Percentiles rank a stretch among this genome's conserved stretches.
Conservation (phyloP, 169 alveolate species). For the Pseudocohnilembus persalinus region DNA sequence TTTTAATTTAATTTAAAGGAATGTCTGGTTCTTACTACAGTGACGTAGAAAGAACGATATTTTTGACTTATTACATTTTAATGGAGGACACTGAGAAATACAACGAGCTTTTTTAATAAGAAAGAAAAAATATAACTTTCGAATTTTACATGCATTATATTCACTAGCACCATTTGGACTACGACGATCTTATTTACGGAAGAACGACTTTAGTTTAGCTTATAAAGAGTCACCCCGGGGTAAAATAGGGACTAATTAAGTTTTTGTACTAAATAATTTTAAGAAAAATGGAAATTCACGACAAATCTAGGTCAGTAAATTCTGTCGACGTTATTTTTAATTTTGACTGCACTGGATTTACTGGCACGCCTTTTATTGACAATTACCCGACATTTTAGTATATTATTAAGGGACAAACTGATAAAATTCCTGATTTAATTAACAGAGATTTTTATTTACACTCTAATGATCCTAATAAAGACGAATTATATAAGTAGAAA, state of each 20-base stretch:
- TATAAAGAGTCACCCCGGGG: neutral
- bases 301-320: neutral
- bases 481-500: neutral
- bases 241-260: neutral
- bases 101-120: neutral
- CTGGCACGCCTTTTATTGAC: conserved; percentile 4
- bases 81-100: neutral
- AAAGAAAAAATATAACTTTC: conserved; percentile 1
- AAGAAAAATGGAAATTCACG: conserved; percentile 9
- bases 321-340: conserved; percentile 2
- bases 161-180: neutral
- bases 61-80: neutral
- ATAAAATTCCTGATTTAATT: neutral
- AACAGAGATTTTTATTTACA: neutral
- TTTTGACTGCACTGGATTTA: conserved; percentile 2
- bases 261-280: neutral
- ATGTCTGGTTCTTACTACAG: conserved; percentile 4
- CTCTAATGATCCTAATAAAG: neutral
- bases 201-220: neutral
- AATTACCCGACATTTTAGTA: neutral
- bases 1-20: neutral
- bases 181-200: conserved; percentile 4
- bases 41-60: conserved; percentile 2
- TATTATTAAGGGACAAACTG: neutral
- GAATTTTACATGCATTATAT: neutral